Percentiles rank a stretch among this genome's conserved stretches.
These are phyloP conservation scores for Malus hybrid DNA, from an alignment of 331 rosid genomes.

Conservation along the genomic window DNA sequence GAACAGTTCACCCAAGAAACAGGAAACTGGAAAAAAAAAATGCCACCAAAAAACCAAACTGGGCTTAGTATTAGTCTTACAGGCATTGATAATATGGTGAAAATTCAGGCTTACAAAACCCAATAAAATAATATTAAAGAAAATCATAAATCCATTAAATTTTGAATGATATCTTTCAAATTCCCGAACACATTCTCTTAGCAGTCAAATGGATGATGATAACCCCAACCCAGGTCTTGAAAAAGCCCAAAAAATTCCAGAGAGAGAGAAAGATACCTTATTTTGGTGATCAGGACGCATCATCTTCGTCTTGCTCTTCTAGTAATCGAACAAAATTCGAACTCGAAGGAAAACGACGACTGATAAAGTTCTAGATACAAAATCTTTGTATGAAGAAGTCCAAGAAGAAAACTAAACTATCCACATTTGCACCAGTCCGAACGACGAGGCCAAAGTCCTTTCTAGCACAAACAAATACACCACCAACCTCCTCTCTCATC, in stretches of 20 bases:
- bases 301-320: constrained; percentile 26
- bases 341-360: constrained; percentile 16
- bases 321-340: neutral
- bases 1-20: neutral
- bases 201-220: neutral
- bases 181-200: neutral
- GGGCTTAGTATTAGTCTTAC: neutral
- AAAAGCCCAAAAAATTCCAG: neutral
- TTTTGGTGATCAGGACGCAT: constrained; percentile 67
- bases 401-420: constrained; percentile 2
- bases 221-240: neutral
- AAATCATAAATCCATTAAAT: neutral
- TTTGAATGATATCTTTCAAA: neutral
- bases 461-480: neutral
- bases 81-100: neutral
- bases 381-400: constrained; percentile 11
- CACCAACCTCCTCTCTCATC: constrained; percentile 9
- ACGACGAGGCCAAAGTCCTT: constrained; percentile 26
- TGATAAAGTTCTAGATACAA: neutral
- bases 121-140: neutral
- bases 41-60: neutral
- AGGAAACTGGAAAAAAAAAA: neutral
- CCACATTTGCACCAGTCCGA: constrained; percentile 32
- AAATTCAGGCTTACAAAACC: neutral
- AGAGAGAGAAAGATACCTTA: constrained; percentile 43